Percentiles rank a stretch among this genome's conserved stretches.
phyloP scores from a whole-genome alignment of 805 yeast species.

The Komagataella phaffii region DNA sequence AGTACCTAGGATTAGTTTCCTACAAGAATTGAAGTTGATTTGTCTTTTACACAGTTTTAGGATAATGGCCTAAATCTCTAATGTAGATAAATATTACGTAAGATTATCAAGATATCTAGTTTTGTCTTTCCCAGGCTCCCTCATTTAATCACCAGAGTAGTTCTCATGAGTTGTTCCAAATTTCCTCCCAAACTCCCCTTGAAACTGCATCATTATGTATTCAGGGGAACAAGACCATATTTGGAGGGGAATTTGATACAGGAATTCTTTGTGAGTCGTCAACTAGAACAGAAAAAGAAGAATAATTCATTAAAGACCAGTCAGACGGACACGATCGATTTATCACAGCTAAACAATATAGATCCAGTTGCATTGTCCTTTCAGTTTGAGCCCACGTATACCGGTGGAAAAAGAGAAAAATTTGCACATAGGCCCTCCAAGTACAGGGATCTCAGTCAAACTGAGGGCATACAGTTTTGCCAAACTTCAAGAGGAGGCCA shows the following conservation, averaged over 20 bases:
- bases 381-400: constrained; percentile 77
- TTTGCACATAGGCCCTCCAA: constrained; percentile 23
- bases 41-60: no score
- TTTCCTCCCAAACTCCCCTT: not conserved
- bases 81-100: not conserved
- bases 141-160: not conserved
- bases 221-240: constrained; percentile 24
- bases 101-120: not conserved
- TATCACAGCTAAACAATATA: constrained; percentile 26
- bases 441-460: constrained; percentile 11
- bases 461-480: constrained; percentile 45
- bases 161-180: not conserved
- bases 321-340: not conserved
- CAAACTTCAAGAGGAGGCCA: constrained; percentile 91
- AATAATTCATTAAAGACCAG: constrained; percentile 11
- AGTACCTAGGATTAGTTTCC: no score
- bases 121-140: not conserved
- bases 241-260: constrained; percentile 42
- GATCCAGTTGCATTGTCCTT: constrained; percentile 65
- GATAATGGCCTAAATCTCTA: not conserved
- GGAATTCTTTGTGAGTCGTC: constrained; percentile 38
- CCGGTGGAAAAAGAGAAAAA: constrained; percentile 81
- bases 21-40: not conserved
- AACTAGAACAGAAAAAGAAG: constrained; percentile 35
- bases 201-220: constrained; percentile 29